Base-by-base conservation (phyloP, 805 yeast genomes). In the Candida peoriensis region DNA sequence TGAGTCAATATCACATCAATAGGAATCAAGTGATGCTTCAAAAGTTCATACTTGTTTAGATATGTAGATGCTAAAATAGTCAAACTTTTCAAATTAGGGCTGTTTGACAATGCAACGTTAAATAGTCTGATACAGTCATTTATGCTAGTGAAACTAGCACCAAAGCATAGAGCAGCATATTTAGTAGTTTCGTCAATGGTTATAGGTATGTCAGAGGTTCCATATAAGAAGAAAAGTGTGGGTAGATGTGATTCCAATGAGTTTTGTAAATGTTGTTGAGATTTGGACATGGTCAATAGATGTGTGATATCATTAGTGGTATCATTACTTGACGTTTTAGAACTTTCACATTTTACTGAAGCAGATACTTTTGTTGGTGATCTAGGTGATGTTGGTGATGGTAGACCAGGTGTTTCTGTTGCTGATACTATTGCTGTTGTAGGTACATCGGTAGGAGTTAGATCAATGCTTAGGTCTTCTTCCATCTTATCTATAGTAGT, bases 1-100 rank as follows among this genome's bases (percentile, higher is more conserved):
- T 38, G 42, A 6, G 28, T 24, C n/a, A 41, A 41, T 5, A 41
- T 20, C 8, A 38, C 32, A 24, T 41, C 44, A 24, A 41, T 41
- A 6, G 44, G 42, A 11, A 41, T 29, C 23, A 41, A 19, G 8
- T 34, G 25, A 5, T 30, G 25, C 6, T 25, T 24, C 20, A 41
- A 20, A 1, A 16, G 4, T 7, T 41, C 44, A 30, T 38, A 28
- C 15, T 41, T 28, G 6, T 32, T 11, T 3, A 41, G 24, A 24
- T 41, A 41, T 9, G 41, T 41, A 19, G 31, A 29, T 8, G 39
- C 39, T 13, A 41, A 21, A 10, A 41, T 41, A 4, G 37, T 19
- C n/a, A 41, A 30, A 20, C 33, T 32, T 18, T 38, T 33, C 19
- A 38, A 18, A 18, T 27, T 33, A 14, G 36, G 30, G 7, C 17